Base-by-base conservation (phyloP, 106 monocot species). In the Acorus calamus region DNA sequence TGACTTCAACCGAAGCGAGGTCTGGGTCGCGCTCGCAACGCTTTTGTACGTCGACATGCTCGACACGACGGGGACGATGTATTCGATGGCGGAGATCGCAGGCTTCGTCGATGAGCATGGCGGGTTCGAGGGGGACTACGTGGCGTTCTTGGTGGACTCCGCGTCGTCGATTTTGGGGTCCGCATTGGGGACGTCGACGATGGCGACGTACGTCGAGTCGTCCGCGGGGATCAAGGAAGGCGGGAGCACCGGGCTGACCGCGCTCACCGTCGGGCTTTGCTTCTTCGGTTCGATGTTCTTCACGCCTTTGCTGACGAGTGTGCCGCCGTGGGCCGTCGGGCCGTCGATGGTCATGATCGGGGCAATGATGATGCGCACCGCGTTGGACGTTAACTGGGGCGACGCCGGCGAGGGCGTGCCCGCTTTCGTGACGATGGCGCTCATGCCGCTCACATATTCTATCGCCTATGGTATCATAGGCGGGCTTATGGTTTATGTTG, bases 251-350 rank as follows among this genome's bases (percentile, higher is more conserved):
- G 89, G 89, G 62, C n/a, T 83, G 3, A 90, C 86, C 47, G 80
- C 90, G 55, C 56, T 90, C 52, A 56, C 70, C 0, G 78, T 78
- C 0, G 82, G 49, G 14, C 9, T 64, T 11, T 78, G 59, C 63
- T 86, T 86, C 68, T 14, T 69, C 6, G n/a, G 52, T 7, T 74
- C 86, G 3, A 7, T 76, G 14, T 73, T 83, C 48, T 78, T 90
- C 70, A 55, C 73, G 57, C 89, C 89, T 61, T 12, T 89, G 65
- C 42, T 85, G 3, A 77, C 72, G 1, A 85, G 69, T 64, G 85
- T 89, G 71, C 89, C 89, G 53, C 74, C 77, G 64, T 89, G 90
- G 86, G 90, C 86, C 8, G 78, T 86, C 9, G 90, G 90, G 55
- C 78, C 85, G 8, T 73, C 89, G 47, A 42, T 89, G 73, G 79